A percentile compares a stretch with the other conserved stretches of the same genome.
These are phyloP conservation scores for Detonula confervacea DNA, from an alignment of 352 stramenopile species.

Conservation along the genomic window DNA sequence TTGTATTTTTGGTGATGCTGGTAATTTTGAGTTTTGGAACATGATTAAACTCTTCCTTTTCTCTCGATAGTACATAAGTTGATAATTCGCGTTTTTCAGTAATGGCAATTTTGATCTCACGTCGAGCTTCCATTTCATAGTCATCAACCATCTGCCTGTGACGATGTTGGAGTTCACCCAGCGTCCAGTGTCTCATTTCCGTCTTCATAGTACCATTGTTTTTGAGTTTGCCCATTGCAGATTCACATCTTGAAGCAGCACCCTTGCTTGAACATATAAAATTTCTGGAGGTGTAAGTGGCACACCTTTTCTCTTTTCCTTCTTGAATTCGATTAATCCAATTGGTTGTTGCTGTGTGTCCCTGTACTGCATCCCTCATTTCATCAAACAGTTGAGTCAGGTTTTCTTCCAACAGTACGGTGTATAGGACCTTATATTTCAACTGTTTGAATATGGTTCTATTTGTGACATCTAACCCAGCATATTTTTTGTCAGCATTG, in stretches of 20 bases:
- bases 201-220: not conserved
- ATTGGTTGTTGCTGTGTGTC: not conserved
- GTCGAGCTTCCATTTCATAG: conserved; percentile 1
- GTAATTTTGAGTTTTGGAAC: not conserved
- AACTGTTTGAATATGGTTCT: not conserved
- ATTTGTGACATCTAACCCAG: not conserved
- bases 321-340: conserved; percentile 14
- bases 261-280: conserved; percentile 21
- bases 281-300: conserved; percentile 3
- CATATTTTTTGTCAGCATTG: conserved; percentile 6
- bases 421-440: conserved; percentile 16
- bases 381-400: not conserved
- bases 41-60: conserved; percentile 5
- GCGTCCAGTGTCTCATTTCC: conserved; percentile 21
- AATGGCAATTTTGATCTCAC: not conserved
- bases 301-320: not conserved
- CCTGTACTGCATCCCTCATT: not conserved
- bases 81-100: not conserved
- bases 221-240: conserved; percentile 2
- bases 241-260: conserved; percentile 18
- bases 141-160: not conserved
- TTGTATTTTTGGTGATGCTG: not conserved
- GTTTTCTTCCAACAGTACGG: not conserved
- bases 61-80: conserved; percentile 1
- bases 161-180: not conserved